Conservation (phyloP, 2,329 filamentous ascomycete species). For the Calonectria hongkongensis region DNA sequence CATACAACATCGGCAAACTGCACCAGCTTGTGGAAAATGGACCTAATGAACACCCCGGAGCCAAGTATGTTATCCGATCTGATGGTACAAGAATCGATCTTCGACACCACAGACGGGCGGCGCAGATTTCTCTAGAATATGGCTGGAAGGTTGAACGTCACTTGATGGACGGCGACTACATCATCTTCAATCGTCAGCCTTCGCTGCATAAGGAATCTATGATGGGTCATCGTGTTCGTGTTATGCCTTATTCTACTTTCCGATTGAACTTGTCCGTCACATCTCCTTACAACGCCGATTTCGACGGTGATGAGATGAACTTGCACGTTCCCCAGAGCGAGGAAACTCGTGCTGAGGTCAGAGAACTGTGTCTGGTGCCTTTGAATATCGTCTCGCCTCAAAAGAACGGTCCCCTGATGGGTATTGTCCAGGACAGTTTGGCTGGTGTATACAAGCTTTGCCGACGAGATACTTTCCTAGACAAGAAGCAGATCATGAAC, state of each 20-base stretch:
- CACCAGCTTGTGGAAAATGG: constrained; percentile 94
- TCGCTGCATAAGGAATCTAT: constrained; percentile 99
- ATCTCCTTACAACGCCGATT: constrained; percentile 99
- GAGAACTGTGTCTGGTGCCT: constrained; percentile 97
- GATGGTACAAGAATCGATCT: constrained; percentile 97
- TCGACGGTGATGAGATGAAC: constrained; percentile 99
- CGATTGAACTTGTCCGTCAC: constrained; percentile 97
- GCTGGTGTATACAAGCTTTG: constrained; percentile 98
- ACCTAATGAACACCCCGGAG: constrained; percentile 95
- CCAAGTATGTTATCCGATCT: constrained; percentile 95
- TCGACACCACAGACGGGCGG: constrained; percentile 91
- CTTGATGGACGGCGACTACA: constrained; percentile 95
- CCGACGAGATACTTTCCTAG: constrained; percentile 92
- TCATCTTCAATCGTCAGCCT: constrained; percentile 99
- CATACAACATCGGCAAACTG: constrained; percentile 96
- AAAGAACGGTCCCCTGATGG: constrained; percentile 97
- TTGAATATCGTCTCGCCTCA: constrained; percentile 99
- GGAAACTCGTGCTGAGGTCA: constrained; percentile 95
- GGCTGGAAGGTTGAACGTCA: constrained; percentile 99
- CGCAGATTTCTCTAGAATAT: constrained; percentile 91
- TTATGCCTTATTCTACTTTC: constrained; percentile 99
- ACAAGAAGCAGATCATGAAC: constrained; percentile 95
- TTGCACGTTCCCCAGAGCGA: constrained; percentile 99
- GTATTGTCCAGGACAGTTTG: constrained; percentile 98
- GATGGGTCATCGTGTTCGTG: constrained; percentile 98